Evolutionary conservation across 2,329 filamentous ascomycete genomes (phyloP), one percentile per base, ranked within the genome.

Genomic region (Claviceps cyperi): DNA sequence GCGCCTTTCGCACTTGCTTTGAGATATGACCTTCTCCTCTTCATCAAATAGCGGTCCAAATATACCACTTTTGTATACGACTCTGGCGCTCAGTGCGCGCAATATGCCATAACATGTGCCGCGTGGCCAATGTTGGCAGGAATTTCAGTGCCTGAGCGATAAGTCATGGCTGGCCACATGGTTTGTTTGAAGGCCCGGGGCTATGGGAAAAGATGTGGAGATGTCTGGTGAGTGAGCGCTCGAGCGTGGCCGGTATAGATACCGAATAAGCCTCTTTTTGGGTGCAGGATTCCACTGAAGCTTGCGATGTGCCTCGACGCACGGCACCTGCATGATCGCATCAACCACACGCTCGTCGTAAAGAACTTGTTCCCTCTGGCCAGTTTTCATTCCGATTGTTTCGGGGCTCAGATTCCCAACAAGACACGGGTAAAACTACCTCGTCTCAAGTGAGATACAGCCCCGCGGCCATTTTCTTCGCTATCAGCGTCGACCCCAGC

Each of bases 401-500:
- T 32, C 9, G 28, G 28, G 4, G 9, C 9, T 32, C 28, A 32
- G 9, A 11, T 11, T 32, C 28, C 3, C 28, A 11, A 11, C 9
- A 32, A n/a, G 41, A 17, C 6, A n/a, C 5, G 21, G n/a, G 2
- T 17, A 45, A 45, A 45, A 2, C 21, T 19, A 1, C 7, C 7
- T 19, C 4, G 1, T 2, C 9, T 54, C 43, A 55, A 9, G 53
- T 54, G 2, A 50, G 38, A 24, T 37, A 39, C 37, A 53, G 40
- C 17, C 51, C 55, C 1, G 52, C 56, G 0, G 70, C 71, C 62
- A 94, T 92, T 60, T 78, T 86, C 59, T 80, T 81, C 28, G 79
- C 80, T 22, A 86, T 74, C 86, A 86, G 91, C 1, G 69, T 71
- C 50, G 77, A 78, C 8, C 92, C 92, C 60, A 89, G 69, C 65